A percentile compares a stretch with the other conserved stretches of the same genome.
Evolutionary conservation across 306 rosid species (phyloP).

Genomic region (Begonia peltatifolia): DNA sequence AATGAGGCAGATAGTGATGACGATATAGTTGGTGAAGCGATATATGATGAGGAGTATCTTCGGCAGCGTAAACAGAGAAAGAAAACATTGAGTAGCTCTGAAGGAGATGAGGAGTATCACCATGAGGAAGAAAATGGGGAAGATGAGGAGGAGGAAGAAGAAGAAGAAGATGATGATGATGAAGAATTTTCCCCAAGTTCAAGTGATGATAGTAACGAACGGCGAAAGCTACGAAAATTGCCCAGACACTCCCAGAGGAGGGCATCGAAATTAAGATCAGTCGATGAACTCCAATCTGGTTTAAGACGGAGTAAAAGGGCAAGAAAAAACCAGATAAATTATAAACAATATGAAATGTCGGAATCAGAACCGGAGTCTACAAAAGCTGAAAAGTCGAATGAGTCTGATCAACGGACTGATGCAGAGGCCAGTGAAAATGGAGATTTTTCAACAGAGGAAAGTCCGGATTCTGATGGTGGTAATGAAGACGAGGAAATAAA

Average conservation of each 20-base stretch:
- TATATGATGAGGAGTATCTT: slow-evolving; percentile 90
- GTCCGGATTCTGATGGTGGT: slow-evolving; percentile 58
- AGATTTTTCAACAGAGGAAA: slow-evolving; percentile 44
- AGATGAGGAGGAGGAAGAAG: slow-evolving; percentile 80
- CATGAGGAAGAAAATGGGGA: slow-evolving; percentile 87
- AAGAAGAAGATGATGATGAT: slow-evolving; percentile 25
- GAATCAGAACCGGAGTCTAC: slow-evolving; percentile 74
- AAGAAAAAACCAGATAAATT: slow-evolving; percentile 63
- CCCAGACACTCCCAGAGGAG: slow-evolving; percentile 74
- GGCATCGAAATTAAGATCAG: slow-evolving; percentile 77
- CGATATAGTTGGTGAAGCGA: slow-evolving; percentile 93
- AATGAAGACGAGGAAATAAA: slow-evolving; percentile 49
- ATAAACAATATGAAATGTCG: slow-evolving; percentile 63
- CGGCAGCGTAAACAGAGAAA: slow-evolving; percentile 73
- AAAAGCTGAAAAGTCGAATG: slow-evolving; percentile 45
- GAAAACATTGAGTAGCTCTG: slow-evolving; percentile 83
- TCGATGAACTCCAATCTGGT: slow-evolving; percentile 69
- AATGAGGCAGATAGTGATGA: slow-evolving; percentile 86
- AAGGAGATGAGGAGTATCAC: slow-evolving; percentile 89
- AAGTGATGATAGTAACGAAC: slow-evolving; percentile 85
- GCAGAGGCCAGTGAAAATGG: slow-evolving; percentile 70
- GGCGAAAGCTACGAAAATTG: slow-evolving; percentile 45
- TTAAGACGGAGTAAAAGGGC: slow-evolving; percentile 97
- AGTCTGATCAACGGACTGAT: slow-evolving; percentile 40
- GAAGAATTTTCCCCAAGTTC: slow-evolving; percentile 42